Conservation (phyloP, 805 yeast species). For the Metschnikowia dekortorum region DNA sequence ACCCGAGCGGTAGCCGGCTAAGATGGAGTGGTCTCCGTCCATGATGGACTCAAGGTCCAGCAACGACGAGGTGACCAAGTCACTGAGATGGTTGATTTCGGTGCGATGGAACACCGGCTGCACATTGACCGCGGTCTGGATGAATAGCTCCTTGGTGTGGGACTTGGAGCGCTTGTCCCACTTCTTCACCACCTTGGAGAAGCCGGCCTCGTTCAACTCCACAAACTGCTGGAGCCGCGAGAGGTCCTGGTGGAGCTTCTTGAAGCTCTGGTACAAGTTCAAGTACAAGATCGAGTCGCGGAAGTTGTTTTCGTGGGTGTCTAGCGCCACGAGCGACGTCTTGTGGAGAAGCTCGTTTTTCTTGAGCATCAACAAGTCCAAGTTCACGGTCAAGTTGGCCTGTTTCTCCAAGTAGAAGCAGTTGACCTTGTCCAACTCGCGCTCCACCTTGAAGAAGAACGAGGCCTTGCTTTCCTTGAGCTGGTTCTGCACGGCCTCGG, state of each 20-base stretch:
- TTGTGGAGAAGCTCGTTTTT: slow-evolving; percentile 48
- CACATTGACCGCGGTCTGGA: slow-evolving; percentile 89
- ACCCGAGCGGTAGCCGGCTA: slow-evolving; percentile 15
- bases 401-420: slow-evolving; percentile 89
- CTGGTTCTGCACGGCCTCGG: slow-evolving; percentile 32
- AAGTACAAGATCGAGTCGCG: slow-evolving; percentile 74
- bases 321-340: slow-evolving; percentile 14
- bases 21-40: slow-evolving; percentile 41
- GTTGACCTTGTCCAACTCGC: slow-evolving; percentile 94
- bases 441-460: slow-evolving; percentile 81
- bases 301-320: slow-evolving; percentile 28
- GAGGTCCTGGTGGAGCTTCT: slow-evolving; percentile 83
- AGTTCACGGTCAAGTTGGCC: slow-evolving; percentile 73
- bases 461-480: slow-evolving; percentile 89
- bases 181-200: slow-evolving; percentile 90
- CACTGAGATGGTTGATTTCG: slow-evolving; percentile 80
- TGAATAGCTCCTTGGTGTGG: slow-evolving; percentile 86
- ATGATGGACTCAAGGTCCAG: slow-evolving; percentile 66
- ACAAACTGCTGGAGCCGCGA: slow-evolving; percentile 89
- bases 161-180: slow-evolving; percentile 98
- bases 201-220: slow-evolving; percentile 92
- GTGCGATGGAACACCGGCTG: slow-evolving; percentile 95
- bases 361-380: slow-evolving; percentile 72
- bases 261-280: slow-evolving; percentile 82
- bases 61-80: slow-evolving; percentile 59